These are phyloP conservation scores for Sicyos edulis DNA, from an alignment of 306 rosid genomes.

Conservation along the genomic window DNA sequence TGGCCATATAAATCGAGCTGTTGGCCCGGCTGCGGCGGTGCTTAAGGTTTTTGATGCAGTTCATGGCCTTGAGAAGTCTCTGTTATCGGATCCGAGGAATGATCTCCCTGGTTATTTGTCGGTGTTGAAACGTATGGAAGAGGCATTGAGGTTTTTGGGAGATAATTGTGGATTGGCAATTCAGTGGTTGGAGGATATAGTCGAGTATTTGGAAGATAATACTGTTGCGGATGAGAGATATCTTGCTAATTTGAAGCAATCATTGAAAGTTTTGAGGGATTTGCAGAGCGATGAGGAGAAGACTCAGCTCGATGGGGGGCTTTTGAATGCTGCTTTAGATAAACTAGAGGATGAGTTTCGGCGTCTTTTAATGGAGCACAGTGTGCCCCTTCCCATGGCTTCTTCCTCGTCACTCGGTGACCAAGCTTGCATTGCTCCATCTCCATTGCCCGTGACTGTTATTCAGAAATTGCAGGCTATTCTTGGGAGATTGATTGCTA, in stretches of 20 bases:
- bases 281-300: constrained; percentile 49
- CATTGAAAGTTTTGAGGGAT: constrained; percentile 57
- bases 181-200: constrained; percentile 97
- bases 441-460: constrained; percentile 74
- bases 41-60: constrained; percentile 96
- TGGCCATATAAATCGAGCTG: constrained; percentile 93
- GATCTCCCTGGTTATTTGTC: constrained; percentile 82
- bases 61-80: constrained; percentile 85
- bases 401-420: constrained; percentile 34
- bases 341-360: constrained; percentile 80
- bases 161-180: constrained; percentile 86
- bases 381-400: constrained; percentile 81
- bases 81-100: constrained; percentile 68
- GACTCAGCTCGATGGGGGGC: constrained; percentile 73
- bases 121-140: constrained; percentile 82
- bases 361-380: constrained; percentile 65
- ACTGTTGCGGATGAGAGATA: constrained; percentile 60
- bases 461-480: constrained; percentile 80
- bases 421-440: constrained; percentile 89
- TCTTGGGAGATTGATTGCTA: constrained; percentile 67
- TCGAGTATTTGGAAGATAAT: constrained; percentile 90
- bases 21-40: constrained; percentile 95
- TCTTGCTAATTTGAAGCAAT: constrained; percentile 61
- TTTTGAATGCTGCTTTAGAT: constrained; percentile 70
- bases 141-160: constrained; percentile 81